Evolutionary conservation across 441 rosid genomes (phyloP).

Genomic region (Hypseocharis bilobata): DNA sequence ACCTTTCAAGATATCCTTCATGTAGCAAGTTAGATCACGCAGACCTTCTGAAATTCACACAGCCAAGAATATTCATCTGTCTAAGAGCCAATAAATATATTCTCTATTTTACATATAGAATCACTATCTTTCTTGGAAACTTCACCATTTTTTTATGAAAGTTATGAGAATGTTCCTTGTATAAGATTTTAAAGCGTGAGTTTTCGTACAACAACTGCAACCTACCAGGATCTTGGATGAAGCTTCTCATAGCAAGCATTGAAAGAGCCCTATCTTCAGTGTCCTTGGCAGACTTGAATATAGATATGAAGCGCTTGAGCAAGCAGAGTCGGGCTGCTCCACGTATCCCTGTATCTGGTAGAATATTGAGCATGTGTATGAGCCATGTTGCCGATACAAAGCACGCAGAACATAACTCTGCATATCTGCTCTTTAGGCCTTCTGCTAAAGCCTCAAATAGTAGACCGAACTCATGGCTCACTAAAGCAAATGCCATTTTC

Average conservation of each 20-base stretch:
- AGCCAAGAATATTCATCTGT: slow-evolving; percentile 3
- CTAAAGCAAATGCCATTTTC: slow-evolving; percentile 46
- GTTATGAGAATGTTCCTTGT: too few relatives aligned
- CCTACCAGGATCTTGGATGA: slow-evolving; percentile 52
- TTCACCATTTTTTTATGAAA: too few relatives aligned
- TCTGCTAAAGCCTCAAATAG: slow-evolving; percentile 66
- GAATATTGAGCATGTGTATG: slow-evolving; percentile 39
- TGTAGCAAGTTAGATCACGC: slow-evolving; percentile 34
- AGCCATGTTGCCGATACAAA: slow-evolving; percentile 62
- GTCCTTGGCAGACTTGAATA: slow-evolving; percentile 47
- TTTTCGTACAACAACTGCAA: slow-evolving; percentile 13
- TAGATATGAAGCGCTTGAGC: slow-evolving; percentile 42
- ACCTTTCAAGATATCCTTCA: slow-evolving; percentile 54
- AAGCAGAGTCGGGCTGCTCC: slow-evolving; percentile 64
- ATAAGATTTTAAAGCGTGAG: too few relatives aligned
- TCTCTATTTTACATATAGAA: not conserved
- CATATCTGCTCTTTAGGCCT: slow-evolving; percentile 41
- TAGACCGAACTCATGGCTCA: slow-evolving; percentile 58
- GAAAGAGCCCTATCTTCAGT: slow-evolving; percentile 49
- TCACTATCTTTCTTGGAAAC: too few relatives aligned
- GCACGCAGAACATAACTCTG: slow-evolving; percentile 41
- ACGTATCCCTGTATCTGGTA: slow-evolving; percentile 60
- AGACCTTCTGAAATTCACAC: slow-evolving; percentile 40
- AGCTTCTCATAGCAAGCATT: slow-evolving; percentile 57
- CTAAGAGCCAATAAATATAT: not conserved